A percentile compares a stretch with the other conserved stretches of the same genome.
Conservation (phyloP, 2,329 filamentous ascomycete genomes). For the Aureobasidium sp. region DNA sequence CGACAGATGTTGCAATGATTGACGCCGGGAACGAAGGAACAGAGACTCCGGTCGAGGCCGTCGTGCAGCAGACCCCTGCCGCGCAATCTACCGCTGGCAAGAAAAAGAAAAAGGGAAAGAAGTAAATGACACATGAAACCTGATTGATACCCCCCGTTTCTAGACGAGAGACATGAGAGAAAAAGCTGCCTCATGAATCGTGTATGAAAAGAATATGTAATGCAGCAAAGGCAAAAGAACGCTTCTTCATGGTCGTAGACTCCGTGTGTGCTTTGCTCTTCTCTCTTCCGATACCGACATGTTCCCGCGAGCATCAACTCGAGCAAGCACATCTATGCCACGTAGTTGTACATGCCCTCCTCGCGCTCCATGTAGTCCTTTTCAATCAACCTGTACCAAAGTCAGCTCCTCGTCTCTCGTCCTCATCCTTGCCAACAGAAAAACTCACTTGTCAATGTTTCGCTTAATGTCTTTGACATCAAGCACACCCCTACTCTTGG, state of each 20-base stretch:
- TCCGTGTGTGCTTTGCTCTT: too few species aligned
- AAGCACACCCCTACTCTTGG: constrained; percentile 75
- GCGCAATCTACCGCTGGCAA: not conserved
- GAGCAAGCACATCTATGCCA: constrained; percentile 35
- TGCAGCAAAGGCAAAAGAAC: too few species aligned
- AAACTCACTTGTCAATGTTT: constrained; percentile 82
- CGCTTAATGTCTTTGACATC: constrained; percentile 87
- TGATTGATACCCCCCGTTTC: not conserved
- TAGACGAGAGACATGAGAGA: too few species aligned
- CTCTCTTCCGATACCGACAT: not conserved
- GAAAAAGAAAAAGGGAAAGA: constrained; percentile 17
- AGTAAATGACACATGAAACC: not conserved
- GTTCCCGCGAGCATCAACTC: not conserved
- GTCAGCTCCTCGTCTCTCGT: constrained; percentile 19
- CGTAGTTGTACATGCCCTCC: constrained; percentile 48
- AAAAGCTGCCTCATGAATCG: too few species aligned
- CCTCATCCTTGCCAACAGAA: not conserved
- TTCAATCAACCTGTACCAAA: constrained; percentile 64
- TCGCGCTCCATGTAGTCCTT: constrained; percentile 88
- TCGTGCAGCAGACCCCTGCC: not conserved
- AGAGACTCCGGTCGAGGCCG: not conserved
- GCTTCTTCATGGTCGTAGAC: too few species aligned
- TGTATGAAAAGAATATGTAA: too few species aligned
- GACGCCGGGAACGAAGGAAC: constrained; percentile 22
- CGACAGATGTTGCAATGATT: constrained; percentile 28